Conservation (phyloP, 2,329 filamentous ascomycete genomes). For the Monosporascus cannonballus region DNA sequence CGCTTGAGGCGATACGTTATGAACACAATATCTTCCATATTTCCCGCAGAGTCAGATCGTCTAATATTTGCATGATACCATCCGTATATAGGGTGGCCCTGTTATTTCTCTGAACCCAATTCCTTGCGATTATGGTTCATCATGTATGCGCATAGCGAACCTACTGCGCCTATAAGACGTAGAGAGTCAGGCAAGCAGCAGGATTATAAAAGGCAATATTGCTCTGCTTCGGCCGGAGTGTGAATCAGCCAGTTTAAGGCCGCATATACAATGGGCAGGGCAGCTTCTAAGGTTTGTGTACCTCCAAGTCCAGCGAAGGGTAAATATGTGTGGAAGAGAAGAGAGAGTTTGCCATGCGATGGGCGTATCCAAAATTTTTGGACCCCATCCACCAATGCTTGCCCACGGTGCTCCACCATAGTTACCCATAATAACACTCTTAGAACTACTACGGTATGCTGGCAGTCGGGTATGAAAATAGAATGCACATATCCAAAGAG, state of each 20-base stretch:
- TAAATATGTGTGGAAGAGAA: constrained; percentile 41
- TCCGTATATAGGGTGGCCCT: background rate
- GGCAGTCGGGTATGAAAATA: too few species aligned
- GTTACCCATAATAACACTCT: too few species aligned
- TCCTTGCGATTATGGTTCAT: background rate
- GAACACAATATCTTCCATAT: background rate
- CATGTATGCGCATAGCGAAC: constrained; percentile 60
- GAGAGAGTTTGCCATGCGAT: constrained; percentile 4
- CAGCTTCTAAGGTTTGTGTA: constrained; percentile 25
- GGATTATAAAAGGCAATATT: constrained; percentile 55
- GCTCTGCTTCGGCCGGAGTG: constrained; percentile 47
- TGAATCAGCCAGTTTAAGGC: constrained; percentile 34
- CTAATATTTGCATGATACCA: background rate
- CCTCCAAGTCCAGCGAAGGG: constrained; percentile 29
- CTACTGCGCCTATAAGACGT: constrained; percentile 40
- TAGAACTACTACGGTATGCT: too few species aligned
- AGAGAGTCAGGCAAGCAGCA: constrained; percentile 37
- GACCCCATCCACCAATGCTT: too few species aligned
- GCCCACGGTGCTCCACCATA: too few species aligned
- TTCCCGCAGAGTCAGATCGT: background rate
- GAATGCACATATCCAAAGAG: too few species aligned
- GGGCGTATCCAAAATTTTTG: too few species aligned
- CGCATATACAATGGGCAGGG: constrained; percentile 28
- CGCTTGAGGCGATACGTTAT: background rate
- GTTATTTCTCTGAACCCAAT: background rate